A percentile compares a stretch with the other conserved stretches of the same genome.
Conservation (phyloP, 345 rosid species). For the Bruguiera parviflora region DNA sequence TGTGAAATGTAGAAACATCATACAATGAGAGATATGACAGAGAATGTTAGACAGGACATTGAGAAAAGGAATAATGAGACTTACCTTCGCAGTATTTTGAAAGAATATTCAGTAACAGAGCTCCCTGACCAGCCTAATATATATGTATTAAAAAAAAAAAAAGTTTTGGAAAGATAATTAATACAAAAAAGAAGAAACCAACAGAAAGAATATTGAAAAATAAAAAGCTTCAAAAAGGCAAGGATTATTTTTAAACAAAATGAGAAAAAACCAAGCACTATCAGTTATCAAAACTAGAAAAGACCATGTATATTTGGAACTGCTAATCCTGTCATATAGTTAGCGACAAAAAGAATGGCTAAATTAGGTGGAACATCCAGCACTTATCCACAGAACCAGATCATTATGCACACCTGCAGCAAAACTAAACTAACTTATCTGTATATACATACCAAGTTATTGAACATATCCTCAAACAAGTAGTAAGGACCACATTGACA, state of each 20-base stretch:
- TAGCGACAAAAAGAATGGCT: background rate
- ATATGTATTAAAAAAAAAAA: conserved; percentile 4
- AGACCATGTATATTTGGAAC: background rate
- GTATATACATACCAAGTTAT: background rate
- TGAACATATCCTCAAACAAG: conserved; percentile 1
- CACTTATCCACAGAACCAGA: too few species aligned
- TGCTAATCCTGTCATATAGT: background rate
- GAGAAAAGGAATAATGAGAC: background rate
- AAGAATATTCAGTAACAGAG: conserved; percentile 84
- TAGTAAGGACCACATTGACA: background rate
- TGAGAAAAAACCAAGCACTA: background rate
- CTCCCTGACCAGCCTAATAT: conserved; percentile 92
- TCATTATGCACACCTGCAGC: too few species aligned
- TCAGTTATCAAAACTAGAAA: background rate
- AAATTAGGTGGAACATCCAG: too few species aligned
- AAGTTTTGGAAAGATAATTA: conserved; percentile 9
- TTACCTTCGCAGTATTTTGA: conserved; percentile 92
- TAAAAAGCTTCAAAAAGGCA: too few species aligned
- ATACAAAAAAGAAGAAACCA: conserved; percentile 13
- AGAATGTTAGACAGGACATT: conserved; percentile 7
- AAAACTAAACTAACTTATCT: background rate
- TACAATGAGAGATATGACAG: background rate
- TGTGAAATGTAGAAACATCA: background rate
- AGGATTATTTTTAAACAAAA: too few species aligned
- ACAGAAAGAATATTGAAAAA: background rate